Base-by-base conservation (phyloP, 1,284 basidiomycete genomes). In the Vanrija pseudolonga region DNA sequence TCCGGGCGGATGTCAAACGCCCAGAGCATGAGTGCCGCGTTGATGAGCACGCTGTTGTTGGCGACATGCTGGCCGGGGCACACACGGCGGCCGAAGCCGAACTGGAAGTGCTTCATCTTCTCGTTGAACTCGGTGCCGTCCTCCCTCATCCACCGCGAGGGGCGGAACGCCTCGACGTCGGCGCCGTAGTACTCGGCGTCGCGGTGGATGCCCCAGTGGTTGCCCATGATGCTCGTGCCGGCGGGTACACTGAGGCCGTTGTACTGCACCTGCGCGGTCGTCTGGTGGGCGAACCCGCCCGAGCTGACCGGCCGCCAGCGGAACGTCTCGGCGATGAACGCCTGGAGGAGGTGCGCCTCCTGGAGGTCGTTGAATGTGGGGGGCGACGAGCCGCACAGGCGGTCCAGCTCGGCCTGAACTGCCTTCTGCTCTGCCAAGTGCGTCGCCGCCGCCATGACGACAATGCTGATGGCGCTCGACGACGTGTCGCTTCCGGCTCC, bases 351-450 rank as follows among this genome's bases (percentile, higher is more conserved):
- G 14, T 49, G 54, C 6, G 23, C 11, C 6, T 47, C 44, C 12
- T 56, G 50, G 14, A 51, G 37, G 15, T 57, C 57, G 28, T 47
- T 55, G 22, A 54, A 62, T 4, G 52, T 40, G 14, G 60, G 60
- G 9, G 40, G 17, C 37, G 23, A 28, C 12, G 3, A 22, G 12
- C 41, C 45, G 19, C 18, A 15, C 26, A 26, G 26, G 7, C 6
- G 26, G 50, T 87, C 84, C 6, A 88, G 67, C 63, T 88, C 83
- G 5, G 80, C 78, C 60, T 84, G 85, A 0, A 87, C 83, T 32
- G 69, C 73, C 3, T 59, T 67, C 54, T 85, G 83, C 3, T 80
- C 77, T 6, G 83, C 79, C 0, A 85, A 85, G 63, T 82, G 80
- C 23, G 76, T 77, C 0, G 85, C 84, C 0, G 86, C 83, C 0